Base-by-base conservation (phyloP, 2,329 filamentous ascomycete species). In the Pseudopithomyces maydicus region DNA sequence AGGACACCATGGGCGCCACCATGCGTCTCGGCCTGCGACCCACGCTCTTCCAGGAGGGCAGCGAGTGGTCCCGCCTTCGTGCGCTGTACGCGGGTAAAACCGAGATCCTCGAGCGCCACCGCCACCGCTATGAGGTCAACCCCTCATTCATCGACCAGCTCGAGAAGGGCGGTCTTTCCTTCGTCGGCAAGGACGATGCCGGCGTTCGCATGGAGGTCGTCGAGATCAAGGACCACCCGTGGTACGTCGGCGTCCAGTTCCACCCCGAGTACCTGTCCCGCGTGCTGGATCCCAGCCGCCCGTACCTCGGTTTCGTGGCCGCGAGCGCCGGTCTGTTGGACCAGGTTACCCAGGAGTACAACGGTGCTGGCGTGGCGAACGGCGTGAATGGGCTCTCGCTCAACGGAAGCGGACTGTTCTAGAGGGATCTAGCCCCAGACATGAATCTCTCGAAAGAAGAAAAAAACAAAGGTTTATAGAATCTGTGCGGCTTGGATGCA, bases 101-200 rank as follows among this genome's bases (percentile, higher is more conserved):
- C 8, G 72, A 74, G 52, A 80, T 83, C 48, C 72, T 78, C 42
- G 92, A 96, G 80, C 86, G 92, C 49, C 92, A 97, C 76, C 87
- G 92, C 58, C 92, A 97, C 77, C 86, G 92, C 36, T 97, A 96
- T 74, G 92, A 97, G 79, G 90, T 96, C 63, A 96, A 96, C 78
- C 92, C 92, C 0, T 84, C 86, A 11, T 88, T 89, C 69, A 85
- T 96, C 51, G 85, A 89, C 3, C 78, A 78, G 32, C 81, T 97
- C 3, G 84, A 91, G 62, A 78, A 84, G 44, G 85, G 83, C 5
- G 92, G 92, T 0, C 80, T 97, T 32, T 79, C 82, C 41, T 93
- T 96, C 70, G 83, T 93, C 56, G 90, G 90, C 62, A 92, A 92
- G 75, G 92, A 96, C 69, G 87, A 90, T 56, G 87, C 83, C 58